Percentiles rank a stretch among this genome's conserved stretches.
Evolutionary conservation across 2,329 filamentous ascomycete genomes (phyloP).

Genomic region (Trichophyton verrucosum): DNA sequence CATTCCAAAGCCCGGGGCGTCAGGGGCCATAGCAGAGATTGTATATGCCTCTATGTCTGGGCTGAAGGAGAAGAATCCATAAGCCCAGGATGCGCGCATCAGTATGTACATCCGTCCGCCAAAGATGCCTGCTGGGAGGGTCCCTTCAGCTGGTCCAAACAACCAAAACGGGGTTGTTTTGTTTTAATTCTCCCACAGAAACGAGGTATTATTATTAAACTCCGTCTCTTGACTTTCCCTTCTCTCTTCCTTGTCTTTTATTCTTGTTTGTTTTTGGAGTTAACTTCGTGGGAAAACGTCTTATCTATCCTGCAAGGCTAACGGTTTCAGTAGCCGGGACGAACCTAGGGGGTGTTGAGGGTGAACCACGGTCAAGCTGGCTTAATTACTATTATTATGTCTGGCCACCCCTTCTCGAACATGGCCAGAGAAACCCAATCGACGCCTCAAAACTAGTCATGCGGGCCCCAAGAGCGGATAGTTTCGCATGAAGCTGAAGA

Average conservation of each 20-base stretch:
- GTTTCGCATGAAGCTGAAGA: background rate
- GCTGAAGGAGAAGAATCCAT: background rate
- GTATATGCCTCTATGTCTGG: background rate
- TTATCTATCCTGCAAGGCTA: background rate
- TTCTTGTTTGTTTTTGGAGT: background rate
- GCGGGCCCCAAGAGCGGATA: background rate
- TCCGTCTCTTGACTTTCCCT: background rate
- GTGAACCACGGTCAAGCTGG: background rate
- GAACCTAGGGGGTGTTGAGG: background rate
- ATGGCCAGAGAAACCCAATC: background rate
- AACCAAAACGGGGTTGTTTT: background rate
- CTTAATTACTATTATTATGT: background rate
- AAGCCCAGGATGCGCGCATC: background rate
- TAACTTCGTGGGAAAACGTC: background rate
- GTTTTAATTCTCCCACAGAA: background rate
- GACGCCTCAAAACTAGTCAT: background rate
- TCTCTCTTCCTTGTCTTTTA: background rate
- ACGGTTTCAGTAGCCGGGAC: conserved; percentile 1
- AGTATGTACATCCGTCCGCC: too few species aligned
- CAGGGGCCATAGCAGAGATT: background rate
- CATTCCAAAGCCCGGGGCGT: background rate
- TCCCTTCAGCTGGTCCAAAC: background rate
- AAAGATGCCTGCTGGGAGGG: background rate
- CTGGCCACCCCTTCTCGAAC: background rate
- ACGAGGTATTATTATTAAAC: background rate